A percentile compares a stretch with the other conserved stretches of the same genome.
Conservation (phyloP, 2,329 filamentous ascomycete species). For the Acrocalymma vagum region DNA sequence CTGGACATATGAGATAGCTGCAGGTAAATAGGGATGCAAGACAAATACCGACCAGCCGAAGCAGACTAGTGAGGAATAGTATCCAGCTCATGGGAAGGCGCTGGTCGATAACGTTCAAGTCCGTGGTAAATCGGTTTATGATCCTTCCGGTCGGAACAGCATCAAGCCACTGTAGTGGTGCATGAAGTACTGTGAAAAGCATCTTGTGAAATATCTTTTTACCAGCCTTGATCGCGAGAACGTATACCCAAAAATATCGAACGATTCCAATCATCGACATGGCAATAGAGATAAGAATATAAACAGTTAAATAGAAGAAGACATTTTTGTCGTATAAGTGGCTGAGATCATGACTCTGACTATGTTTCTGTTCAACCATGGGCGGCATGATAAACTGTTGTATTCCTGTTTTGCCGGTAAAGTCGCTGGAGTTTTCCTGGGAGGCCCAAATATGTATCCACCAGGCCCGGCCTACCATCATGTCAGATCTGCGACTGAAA, state of each 20-base stretch:
- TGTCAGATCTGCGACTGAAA: slow-evolving; percentile 2
- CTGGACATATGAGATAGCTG: slow-evolving; percentile 66
- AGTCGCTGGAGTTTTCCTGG: neutral
- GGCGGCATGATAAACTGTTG: too few relatives aligned
- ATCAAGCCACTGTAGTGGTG: slow-evolving; percentile 71
- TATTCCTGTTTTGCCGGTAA: too few relatives aligned
- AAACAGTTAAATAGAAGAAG: slow-evolving; percentile 41
- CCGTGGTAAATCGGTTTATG: slow-evolving; percentile 79
- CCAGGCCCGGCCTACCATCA: slow-evolving; percentile 4
- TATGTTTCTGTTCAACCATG: too few relatives aligned
- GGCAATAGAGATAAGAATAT: slow-evolving; percentile 72
- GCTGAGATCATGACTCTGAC: too few relatives aligned
- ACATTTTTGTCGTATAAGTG: slow-evolving; percentile 1
- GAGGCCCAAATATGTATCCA: slow-evolving; percentile 2
- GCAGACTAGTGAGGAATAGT: neutral
- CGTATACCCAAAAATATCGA: slow-evolving; percentile 69
- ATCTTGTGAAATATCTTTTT: slow-evolving; percentile 62
- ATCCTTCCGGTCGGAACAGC: slow-evolving; percentile 80
- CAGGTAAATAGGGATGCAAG: slow-evolving; percentile 8
- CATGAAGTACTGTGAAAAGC: slow-evolving; percentile 70
- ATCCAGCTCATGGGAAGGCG: slow-evolving; percentile 9
- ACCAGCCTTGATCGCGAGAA: slow-evolving; percentile 70
- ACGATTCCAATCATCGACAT: slow-evolving; percentile 67
- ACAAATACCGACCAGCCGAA: slow-evolving; percentile 4
- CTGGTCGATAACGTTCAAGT: slow-evolving; percentile 75